phyloP scores from a whole-genome alignment of 2,329 filamentous ascomycete species.

The Colletotrichum somersetense region DNA sequence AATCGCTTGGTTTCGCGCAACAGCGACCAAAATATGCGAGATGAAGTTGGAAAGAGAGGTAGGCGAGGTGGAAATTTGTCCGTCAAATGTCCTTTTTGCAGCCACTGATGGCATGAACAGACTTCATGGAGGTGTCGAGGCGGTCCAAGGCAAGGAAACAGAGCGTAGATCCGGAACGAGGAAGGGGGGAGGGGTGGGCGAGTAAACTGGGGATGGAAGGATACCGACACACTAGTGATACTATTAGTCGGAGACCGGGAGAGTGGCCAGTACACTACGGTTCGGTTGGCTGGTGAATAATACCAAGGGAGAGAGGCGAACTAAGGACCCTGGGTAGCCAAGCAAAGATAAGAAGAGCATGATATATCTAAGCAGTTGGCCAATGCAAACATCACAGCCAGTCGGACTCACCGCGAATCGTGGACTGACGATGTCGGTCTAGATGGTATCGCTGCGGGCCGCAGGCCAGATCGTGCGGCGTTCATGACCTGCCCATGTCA shows the following conservation, averaged over 20 bases:
- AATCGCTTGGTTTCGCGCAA: conserved; percentile 12
- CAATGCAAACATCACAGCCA: conserved; percentile 19
- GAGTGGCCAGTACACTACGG: conserved; percentile 10
- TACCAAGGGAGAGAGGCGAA: conserved; percentile 32
- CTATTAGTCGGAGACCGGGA: conserved; percentile 1
- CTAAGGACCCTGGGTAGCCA: neutral
- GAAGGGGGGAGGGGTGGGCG: conserved; percentile 14
- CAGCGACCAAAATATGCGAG: neutral
- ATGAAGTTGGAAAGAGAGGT: conserved; percentile 4
- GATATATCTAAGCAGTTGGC: neutral
- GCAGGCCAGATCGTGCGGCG: neutral
- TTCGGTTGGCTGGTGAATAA: conserved; percentile 25
- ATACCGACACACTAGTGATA: conserved; percentile 21
- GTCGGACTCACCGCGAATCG: conserved; percentile 25
- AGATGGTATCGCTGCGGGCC: conserved; percentile 22
- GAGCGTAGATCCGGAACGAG: conserved; percentile 29
- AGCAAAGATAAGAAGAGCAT: conserved; percentile 13
- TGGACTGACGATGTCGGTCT: conserved; percentile 24
- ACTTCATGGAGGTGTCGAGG: conserved; percentile 27
- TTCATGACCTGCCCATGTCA: conserved; percentile 1
- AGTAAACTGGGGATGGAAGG: conserved; percentile 25
- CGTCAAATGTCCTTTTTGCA: conserved; percentile 22
- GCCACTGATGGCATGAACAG: conserved; percentile 40
- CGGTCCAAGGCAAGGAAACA: conserved; percentile 32
- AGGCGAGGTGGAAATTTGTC: conserved; percentile 14